Percentiles rank a stretch among this genome's conserved stretches.
These are phyloP conservation scores for Stentor coeruleus DNA, from an alignment of 73 alveolate genomes.

Conservation along the genomic window DNA sequence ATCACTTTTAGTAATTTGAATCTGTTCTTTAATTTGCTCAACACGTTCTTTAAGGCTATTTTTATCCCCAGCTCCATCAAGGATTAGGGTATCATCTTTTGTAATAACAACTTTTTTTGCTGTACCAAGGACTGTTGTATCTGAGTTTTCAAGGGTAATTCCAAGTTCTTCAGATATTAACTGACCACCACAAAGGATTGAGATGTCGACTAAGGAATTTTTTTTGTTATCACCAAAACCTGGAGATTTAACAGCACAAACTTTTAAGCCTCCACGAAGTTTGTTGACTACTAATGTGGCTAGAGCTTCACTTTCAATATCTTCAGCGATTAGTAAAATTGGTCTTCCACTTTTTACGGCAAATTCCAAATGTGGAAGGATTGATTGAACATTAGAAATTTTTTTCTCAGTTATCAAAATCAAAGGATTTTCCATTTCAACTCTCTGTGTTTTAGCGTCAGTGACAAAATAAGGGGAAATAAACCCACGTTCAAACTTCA, in stretches of 20 bases:
- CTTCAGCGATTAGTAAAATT: conserved; percentile 90
- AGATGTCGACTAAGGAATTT: conserved; percentile 81
- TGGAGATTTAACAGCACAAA: conserved; percentile 94
- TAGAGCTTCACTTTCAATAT: conserved; percentile 91
- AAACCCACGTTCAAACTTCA: conserved; percentile 94
- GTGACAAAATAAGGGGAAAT: conserved; percentile 97
- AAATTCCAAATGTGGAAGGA: conserved; percentile 78
- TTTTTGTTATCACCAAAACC: conserved; percentile 97
- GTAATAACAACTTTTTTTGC: conserved; percentile 81
- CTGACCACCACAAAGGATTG: conserved; percentile 89
- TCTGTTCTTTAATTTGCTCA: conserved; percentile 56
- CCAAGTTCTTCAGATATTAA: conserved; percentile 92
- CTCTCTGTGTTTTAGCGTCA: conserved; percentile 81
- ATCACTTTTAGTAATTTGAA: conserved; percentile 66
- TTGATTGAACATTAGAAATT: conserved; percentile 79
- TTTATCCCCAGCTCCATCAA: conserved; percentile 92
- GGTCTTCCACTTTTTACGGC: conserved; percentile 83
- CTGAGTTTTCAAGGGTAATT: conserved; percentile 64
- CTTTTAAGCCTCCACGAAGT: conserved; percentile 92
- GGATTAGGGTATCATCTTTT: conserved; percentile 93
- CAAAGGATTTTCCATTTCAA: conserved; percentile 86
- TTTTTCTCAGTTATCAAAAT: conserved; percentile 92
- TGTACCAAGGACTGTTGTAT: conserved; percentile 70
- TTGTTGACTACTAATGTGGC: conserved; percentile 92
- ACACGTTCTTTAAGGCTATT: conserved; percentile 72